These are phyloP conservation scores for Rhododendron simsii DNA, from an alignment of 148 eudicot species.

Conservation along the genomic window DNA sequence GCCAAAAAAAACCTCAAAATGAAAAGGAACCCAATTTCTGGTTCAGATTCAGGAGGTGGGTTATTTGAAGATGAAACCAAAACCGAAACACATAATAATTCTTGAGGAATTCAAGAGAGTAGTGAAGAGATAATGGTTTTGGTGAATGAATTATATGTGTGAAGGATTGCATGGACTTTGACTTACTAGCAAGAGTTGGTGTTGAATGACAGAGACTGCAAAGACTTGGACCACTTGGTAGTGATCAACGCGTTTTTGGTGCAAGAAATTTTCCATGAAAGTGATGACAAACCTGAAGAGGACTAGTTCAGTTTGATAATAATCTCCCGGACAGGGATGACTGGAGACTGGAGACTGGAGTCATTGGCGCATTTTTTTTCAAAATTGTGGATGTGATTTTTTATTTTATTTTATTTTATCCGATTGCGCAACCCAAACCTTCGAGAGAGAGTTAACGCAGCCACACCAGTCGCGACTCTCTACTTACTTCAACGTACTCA, in stretches of 20 bases:
- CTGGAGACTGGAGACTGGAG: neutral
- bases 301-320: neutral
- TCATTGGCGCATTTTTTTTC: neutral
- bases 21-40: neutral
- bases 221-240: neutral
- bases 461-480: too few species aligned
- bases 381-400: too few species aligned
- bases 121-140: neutral
- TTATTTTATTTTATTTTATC: too few species aligned
- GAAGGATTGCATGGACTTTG: neutral
- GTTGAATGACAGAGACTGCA: neutral
- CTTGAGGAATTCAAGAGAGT: neutral
- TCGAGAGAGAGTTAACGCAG: too few species aligned
- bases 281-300: neutral
- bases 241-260: constrained; percentile 9
- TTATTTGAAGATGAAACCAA: neutral
- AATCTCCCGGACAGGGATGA: neutral
- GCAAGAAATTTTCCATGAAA: neutral
- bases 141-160: neutral
- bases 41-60: neutral
- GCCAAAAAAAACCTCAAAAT: neutral
- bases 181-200: neutral
- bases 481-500: too few species aligned
- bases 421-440: too few species aligned
- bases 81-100: neutral